phyloP scores from a whole-genome alignment of 225 moss, liverwort and hornwort genomes.

The Ulota crispa region DNA sequence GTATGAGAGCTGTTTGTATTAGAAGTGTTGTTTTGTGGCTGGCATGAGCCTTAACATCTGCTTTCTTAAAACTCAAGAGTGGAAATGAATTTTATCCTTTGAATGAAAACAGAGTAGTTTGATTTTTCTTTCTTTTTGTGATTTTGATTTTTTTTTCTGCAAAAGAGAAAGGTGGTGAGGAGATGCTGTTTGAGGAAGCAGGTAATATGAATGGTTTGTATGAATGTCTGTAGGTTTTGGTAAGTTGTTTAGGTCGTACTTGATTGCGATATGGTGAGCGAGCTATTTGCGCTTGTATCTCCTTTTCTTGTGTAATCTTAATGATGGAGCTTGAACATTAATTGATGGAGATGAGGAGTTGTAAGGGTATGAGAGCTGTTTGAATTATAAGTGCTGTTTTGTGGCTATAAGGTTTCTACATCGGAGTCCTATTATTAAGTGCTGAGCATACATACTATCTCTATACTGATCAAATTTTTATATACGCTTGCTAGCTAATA shows the following conservation, averaged over 20 bases:
- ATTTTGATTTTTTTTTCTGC: neutral
- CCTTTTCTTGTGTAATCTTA: neutral
- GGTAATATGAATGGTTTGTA: neutral
- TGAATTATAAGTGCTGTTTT: neutral
- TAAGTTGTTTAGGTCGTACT: neutral
- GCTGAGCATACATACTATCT: neutral
- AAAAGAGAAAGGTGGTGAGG: neutral
- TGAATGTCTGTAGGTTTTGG: too few species aligned
- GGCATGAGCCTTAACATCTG: neutral
- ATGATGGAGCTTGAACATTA: neutral
- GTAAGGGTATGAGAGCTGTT: neutral
- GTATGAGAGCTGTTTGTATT: neutral
- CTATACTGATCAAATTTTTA: too few species aligned
- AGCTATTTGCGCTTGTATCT: neutral
- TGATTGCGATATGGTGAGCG: neutral
- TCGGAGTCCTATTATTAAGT: neutral
- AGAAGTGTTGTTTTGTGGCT: neutral
- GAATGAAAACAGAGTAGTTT: neutral
- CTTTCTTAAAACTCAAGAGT: neutral
- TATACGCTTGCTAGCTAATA: too few species aligned
- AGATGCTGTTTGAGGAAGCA: neutral
- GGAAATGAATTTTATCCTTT: neutral
- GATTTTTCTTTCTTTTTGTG: neutral
- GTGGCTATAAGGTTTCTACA: neutral
- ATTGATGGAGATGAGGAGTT: slow-evolving; percentile 1